A percentile compares a stretch with the other conserved stretches of the same genome.
These are phyloP conservation scores for Apiotrichum domesticum DNA, from an alignment of 1,284 basidiomycete species.

Conservation along the genomic window DNA sequence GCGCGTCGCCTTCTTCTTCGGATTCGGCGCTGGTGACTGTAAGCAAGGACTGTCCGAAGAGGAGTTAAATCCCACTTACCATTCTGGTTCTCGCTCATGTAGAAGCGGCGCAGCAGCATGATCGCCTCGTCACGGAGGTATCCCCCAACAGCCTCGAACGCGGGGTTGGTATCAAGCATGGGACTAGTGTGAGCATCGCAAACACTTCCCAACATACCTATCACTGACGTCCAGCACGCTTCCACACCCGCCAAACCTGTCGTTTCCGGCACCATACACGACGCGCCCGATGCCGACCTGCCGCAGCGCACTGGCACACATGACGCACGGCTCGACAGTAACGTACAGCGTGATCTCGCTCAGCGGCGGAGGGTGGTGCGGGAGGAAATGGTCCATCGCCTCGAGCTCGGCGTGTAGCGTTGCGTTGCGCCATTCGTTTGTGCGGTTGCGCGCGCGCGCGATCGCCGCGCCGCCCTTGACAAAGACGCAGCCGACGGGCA, in stretches of 20 bases:
- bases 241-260: conserved; percentile 94
- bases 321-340: conserved; percentile 98
- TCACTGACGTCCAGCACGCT: conserved; percentile 85
- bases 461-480: conserved; percentile 71
- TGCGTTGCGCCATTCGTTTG: conserved; percentile 89
- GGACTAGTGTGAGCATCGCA: neutral
- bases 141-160: conserved; percentile 73
- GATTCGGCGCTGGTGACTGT: conserved; percentile 40
- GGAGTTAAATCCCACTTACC: conserved; percentile 52
- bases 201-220: conserved; percentile 50
- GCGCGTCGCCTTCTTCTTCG: conserved; percentile 45
- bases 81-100: conserved; percentile 89
- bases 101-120: conserved; percentile 88
- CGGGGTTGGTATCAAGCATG: conserved; percentile 63
- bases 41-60: neutral
- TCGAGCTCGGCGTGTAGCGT: conserved; percentile 97
- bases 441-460: conserved; percentile 82
- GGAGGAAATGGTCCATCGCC: conserved; percentile 84
- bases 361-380: conserved; percentile 59
- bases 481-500: conserved; percentile 96
- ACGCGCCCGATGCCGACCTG: conserved; percentile 89
- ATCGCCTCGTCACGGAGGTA: conserved; percentile 89
- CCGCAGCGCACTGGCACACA: conserved; percentile 93
- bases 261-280: conserved; percentile 91
- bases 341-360: conserved; percentile 84